A percentile compares a stretch with the other conserved stretches of the same genome.
Evolutionary conservation across 345 rosid genomes (phyloP).

Genomic region (Melaleuca quinquenervia): DNA sequence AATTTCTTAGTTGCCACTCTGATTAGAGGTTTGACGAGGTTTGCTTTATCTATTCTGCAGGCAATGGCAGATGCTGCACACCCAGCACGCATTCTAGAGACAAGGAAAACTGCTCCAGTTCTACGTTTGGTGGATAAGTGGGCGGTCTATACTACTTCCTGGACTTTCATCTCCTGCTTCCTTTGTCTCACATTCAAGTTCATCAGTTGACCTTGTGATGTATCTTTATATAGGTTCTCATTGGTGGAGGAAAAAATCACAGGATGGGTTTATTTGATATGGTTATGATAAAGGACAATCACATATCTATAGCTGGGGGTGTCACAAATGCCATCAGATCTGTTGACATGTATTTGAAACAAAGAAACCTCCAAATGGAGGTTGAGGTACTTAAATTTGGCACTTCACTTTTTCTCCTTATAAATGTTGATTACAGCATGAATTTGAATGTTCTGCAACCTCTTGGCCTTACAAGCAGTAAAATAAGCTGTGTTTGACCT

Average conservation of each 20-base stretch:
- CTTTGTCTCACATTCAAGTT: neutral
- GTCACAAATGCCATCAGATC: constrained; percentile 64
- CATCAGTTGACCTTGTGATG: constrained; percentile 12
- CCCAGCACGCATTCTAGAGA: constrained; percentile 86
- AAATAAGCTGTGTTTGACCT: neutral
- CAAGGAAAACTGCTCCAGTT: constrained; percentile 92
- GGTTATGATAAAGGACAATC: constrained; percentile 97
- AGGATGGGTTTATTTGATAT: constrained; percentile 97
- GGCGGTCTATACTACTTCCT: constrained; percentile 55
- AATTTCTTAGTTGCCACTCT: neutral
- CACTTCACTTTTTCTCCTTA: neutral
- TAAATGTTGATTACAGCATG: neutral
- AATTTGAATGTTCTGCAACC: neutral
- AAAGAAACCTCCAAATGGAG: constrained; percentile 69
- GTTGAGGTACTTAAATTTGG: constrained; percentile 58
- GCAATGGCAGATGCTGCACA: constrained; percentile 90
- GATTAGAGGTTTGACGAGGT: neutral
- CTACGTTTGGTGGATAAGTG: constrained; percentile 90
- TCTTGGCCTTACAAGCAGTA: neutral
- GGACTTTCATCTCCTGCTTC: neutral
- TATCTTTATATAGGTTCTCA: constrained; percentile 51
- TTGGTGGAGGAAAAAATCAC: constrained; percentile 93
- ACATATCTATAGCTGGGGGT: constrained; percentile 89
- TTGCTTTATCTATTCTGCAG: constrained; percentile 27
- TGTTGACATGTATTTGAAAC: constrained; percentile 56